Evolutionary conservation across 176 grass and related monocot genomes (phyloP), one percentile per base, ranked within the genome.

Genomic region (Alloteropsis semialata): DNA sequence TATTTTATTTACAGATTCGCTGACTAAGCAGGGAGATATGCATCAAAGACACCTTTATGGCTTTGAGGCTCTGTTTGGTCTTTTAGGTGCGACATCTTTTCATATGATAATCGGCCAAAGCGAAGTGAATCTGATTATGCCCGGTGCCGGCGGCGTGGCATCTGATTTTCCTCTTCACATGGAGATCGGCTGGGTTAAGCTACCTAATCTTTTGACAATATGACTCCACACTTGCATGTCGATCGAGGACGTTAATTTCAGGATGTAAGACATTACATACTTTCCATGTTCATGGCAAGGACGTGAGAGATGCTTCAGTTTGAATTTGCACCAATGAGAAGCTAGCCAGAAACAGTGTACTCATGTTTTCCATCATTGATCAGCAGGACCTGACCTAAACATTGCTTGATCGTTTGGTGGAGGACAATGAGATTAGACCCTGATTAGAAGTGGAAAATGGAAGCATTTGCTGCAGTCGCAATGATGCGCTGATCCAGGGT

Each of bases 71-170:
- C 56, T 77, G 72, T 72, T 86, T 21, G 12, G 37, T 37, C 22
- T 77, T 86, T 85, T 89, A 86, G 83, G 77, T 78, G 78, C 72
- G 24, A 46, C 42, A 58, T 82, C 65, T 90, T 89, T 90, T 90
- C 78, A 72, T 77, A 81, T 57, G 37, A 85, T 89, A 72, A 38
- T 57, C 68, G 10, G 30, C 29, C 73, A 82, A 86, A 78, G 88
- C 21, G 78, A 65, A 42, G 78, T 82, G 88, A 86, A 86, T 76
- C 57, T 57, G 59, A 58, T 75, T 78, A 72, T 72, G 72, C 55
- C 46, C 21, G 30, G 29, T 9, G 37, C 32, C n/a, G 28, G 13
- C 67, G 46, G 39, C 25, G 69, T 69, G 76, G 88, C 79, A 77
- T 90, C 65, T 33, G 72, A 78, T 82, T 90, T 90, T 64, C 83